Evolutionary conservation across 768 basidiomycete species (phyloP).

Genomic region (Phaeotremella skinneri): DNA sequence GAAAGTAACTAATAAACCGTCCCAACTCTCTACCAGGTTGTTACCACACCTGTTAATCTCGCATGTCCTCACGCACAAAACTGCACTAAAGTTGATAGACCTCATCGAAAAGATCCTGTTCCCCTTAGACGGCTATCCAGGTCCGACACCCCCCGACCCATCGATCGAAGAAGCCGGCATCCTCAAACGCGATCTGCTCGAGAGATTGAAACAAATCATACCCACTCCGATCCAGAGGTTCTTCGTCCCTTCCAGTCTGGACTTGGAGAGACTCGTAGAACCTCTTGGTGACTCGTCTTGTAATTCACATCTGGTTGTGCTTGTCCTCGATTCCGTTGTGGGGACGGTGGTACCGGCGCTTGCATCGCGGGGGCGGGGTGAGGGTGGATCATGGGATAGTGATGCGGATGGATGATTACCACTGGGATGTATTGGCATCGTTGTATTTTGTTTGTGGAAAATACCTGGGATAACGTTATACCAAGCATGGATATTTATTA

Average conservation of each 20-base stretch:
- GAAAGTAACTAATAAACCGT: neutral
- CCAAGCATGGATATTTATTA: too few species aligned
- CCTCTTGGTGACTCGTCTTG: slow-evolving; percentile 57
- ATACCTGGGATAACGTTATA: too few species aligned
- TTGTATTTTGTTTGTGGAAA: too few species aligned
- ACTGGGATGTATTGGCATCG: too few species aligned
- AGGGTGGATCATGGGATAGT: too few species aligned
- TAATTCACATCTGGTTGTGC: slow-evolving; percentile 72
- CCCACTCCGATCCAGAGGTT: slow-evolving; percentile 51
- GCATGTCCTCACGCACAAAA: slow-evolving; percentile 58
- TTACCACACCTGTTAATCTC: slow-evolving; percentile 66
- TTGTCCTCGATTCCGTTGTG: slow-evolving; percentile 72
- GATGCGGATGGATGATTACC: too few species aligned
- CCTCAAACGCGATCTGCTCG: slow-evolving; percentile 56
- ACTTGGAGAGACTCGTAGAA: slow-evolving; percentile 42
- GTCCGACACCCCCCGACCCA: slow-evolving; percentile 68
- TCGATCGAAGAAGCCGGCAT: slow-evolving; percentile 69
- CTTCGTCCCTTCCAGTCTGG: slow-evolving; percentile 5
- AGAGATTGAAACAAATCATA: slow-evolving; percentile 53
- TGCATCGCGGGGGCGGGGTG: too few species aligned
- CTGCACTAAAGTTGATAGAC: slow-evolving; percentile 60
- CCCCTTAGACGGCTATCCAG: slow-evolving; percentile 74
- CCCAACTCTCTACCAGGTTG: slow-evolving; percentile 55
- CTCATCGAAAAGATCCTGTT: slow-evolving; percentile 71
- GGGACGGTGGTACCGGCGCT: slow-evolving; percentile 76